Percentiles rank a stretch among this genome's conserved stretches.
phyloP scores from a whole-genome alignment of 176 grass and related monocot species.

The Leersia perrieri region DNA sequence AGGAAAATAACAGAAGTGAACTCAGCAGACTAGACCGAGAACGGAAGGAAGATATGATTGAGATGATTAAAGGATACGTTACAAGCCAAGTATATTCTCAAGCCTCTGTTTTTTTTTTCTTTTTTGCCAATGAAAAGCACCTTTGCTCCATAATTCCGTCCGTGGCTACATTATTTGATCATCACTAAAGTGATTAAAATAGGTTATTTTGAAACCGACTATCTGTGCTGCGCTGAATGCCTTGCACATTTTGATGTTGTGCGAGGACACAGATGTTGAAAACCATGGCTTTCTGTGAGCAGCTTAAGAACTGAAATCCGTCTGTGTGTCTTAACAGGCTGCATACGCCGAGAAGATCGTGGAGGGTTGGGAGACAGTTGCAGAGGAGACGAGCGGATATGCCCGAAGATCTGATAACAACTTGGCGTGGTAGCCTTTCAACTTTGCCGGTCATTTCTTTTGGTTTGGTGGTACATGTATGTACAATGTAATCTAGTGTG shows the following conservation, averaged over 20 bases:
- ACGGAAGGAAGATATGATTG: constrained; percentile 74
- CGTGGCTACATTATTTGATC: not conserved
- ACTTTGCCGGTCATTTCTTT: not conserved
- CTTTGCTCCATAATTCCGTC: not conserved
- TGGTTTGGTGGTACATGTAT: constrained; percentile 15
- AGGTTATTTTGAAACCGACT: not conserved
- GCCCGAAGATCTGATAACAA: constrained; percentile 30
- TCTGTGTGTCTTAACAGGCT: constrained; percentile 38
- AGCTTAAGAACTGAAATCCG: not conserved
- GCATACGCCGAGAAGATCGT: constrained; percentile 87
- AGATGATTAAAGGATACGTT: constrained; percentile 91
- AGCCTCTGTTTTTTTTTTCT: not conserved
- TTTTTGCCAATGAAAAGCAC: not conserved
- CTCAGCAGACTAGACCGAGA: constrained; percentile 75
- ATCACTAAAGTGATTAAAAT: not conserved
- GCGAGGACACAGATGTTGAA: not conserved
- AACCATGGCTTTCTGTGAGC: not conserved
- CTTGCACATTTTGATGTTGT: not conserved
- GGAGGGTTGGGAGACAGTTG: constrained; percentile 78
- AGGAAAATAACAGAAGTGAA: constrained; percentile 91
- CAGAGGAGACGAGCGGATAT: constrained; percentile 76
- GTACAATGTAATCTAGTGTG: constrained; percentile 54
- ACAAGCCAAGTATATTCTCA: constrained; percentile 73
- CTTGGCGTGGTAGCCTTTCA: constrained; percentile 9
- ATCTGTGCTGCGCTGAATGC: not conserved